Conservation (phyloP, 2,329 filamentous ascomycete species). For the Trichophyton benhamiae region DNA sequence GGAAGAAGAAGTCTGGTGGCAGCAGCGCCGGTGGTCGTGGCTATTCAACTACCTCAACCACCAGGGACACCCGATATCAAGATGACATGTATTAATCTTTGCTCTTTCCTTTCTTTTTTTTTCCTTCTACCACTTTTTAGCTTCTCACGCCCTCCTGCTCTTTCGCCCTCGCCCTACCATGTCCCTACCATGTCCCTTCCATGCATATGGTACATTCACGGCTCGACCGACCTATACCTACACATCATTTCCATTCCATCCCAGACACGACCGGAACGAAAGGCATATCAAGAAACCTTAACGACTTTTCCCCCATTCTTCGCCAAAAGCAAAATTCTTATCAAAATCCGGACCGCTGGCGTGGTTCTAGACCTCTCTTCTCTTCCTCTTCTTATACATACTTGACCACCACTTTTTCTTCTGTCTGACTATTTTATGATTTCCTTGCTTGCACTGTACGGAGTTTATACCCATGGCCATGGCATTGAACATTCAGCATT, state of each 20-base stretch:
- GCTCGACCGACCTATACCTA: neutral
- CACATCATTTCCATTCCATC: neutral
- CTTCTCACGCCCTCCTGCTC: neutral
- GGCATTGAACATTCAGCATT: neutral
- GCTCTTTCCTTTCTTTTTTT: neutral
- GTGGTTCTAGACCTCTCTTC: neutral
- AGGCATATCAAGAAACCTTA: neutral
- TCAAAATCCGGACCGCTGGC: neutral
- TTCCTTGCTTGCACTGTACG: constrained; percentile 7
- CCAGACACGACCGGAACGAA: neutral
- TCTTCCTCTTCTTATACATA: constrained; percentile 11
- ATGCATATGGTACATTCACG: neutral
- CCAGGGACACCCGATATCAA: neutral
- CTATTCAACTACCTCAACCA: neutral
- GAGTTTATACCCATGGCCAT: constrained; percentile 13
- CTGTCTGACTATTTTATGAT: neutral
- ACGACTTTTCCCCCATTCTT: neutral
- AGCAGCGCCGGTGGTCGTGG: neutral
- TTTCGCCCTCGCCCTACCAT: neutral
- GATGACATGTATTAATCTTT: constrained; percentile 1
- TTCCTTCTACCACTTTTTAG: too few species aligned
- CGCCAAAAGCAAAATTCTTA: neutral
- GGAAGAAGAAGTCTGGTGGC: constrained; percentile 25
- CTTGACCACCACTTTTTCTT: constrained; percentile 7
- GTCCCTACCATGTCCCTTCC: neutral